Evolutionary conservation across 1,284 basidiomycete species (phyloP).

Genomic region (Abortiporus biennis): DNA sequence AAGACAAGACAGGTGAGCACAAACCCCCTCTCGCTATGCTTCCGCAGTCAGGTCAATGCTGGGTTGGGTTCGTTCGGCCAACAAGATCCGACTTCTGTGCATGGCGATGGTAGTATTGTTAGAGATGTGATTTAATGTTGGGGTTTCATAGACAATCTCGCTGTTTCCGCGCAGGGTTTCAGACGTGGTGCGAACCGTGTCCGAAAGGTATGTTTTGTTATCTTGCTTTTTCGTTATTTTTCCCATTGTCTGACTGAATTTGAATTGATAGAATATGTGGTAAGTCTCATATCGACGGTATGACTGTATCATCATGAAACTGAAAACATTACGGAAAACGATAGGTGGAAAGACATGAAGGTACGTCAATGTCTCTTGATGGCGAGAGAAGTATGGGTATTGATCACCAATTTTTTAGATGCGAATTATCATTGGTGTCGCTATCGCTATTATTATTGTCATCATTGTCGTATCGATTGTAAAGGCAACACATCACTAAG

Average conservation of each 20-base stretch:
- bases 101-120: constrained; percentile 1
- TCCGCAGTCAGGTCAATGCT: neutral
- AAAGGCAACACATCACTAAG: constrained; percentile 60
- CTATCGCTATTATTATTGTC: constrained; percentile 82
- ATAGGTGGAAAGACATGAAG: constrained; percentile 98
- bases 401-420: constrained; percentile 44
- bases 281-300: constrained; percentile 34
- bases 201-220: constrained; percentile 78
- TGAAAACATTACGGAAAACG: no score
- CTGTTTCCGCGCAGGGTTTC: constrained; percentile 99
- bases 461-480: constrained; percentile 93
- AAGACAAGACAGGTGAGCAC: constrained; percentile 95
- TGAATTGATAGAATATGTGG: constrained; percentile 73
- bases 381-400: no score
- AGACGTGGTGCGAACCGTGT: constrained; percentile 95
- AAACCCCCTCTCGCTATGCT: neutral
- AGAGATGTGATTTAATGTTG: neutral
- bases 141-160: constrained; percentile 77
- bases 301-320: constrained; percentile 12
- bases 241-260: constrained; percentile 16
- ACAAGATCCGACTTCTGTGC: neutral
- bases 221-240: neutral
- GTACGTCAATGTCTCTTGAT: no score
- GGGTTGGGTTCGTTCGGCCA: neutral
- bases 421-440: constrained; percentile 86